Evolutionary conservation across 495 filamentous ascomycete genomes (phyloP), one percentile per base, ranked within the genome.

Genomic region (Podospora sp.): DNA sequence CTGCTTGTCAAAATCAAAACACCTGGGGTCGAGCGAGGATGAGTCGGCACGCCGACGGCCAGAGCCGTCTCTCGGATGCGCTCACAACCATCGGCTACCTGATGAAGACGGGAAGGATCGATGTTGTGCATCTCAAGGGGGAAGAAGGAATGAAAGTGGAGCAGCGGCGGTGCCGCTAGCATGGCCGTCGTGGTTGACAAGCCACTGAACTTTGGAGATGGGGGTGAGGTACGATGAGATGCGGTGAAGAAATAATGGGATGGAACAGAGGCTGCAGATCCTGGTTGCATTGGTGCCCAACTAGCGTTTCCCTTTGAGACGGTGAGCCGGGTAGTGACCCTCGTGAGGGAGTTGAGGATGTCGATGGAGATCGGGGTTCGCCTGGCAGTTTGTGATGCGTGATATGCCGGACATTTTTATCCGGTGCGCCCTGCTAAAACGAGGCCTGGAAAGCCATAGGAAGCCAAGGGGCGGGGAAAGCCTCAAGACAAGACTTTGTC

Each of bases 341-440:
- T 53, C 36, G 68, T 33, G 22, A 60, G 60, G 52, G 56, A 63
- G n/a, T 20, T 27, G 60, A 53, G 36, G 36, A 53, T 14, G 40
- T 18, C 49, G 60, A 36, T 68, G 36, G 65, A 56, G 60, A 70
- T 59, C 60, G 59, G 40, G 65, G 60, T 52, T 70, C 57, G 65
- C 55, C 59, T 24, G 60, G 63, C 52, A 60, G 27, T 53, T 62
- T 22, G 68, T 58, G 60, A 33, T 52, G 46, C 50, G 26, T 26
- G 60, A 59, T 49, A 65, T 67, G 65, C 65, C 68, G 68, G 68
- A 63, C 65, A 51, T 60, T 70, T 68, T 33, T 14, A 60, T 68
- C 68, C 68, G 58, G 58, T 60, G 52, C 65, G 51, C 55, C 53
- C 60, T 53, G 56, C 58, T 22, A 62, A 18, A 46, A 55, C 68